Percentiles rank a stretch among this genome's conserved stretches.
Evolutionary conservation across 2,329 filamentous ascomycete species (phyloP).

Genomic region (Ophiostoma novo-ulmi): DNA sequence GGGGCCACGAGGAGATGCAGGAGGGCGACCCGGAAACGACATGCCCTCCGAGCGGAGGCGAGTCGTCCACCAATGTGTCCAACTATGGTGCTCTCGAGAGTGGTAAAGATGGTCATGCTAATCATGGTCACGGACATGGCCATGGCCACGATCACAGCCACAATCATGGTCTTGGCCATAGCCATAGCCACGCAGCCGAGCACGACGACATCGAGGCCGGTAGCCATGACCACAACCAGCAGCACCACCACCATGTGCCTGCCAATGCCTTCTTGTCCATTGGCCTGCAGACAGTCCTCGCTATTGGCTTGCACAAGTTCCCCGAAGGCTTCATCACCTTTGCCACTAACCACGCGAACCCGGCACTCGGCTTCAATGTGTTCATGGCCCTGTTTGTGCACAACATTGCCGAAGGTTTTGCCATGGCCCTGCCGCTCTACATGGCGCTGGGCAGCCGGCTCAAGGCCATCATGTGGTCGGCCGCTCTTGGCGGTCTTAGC

Average conservation of each 20-base stretch:
- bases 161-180: background rate
- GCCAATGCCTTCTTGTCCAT: slow-evolving; percentile 91
- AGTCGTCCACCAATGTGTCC: slow-evolving; percentile 8
- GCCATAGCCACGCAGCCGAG: background rate
- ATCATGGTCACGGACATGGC: slow-evolving; percentile 18
- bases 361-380: slow-evolving; percentile 78
- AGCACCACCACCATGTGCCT: slow-evolving; percentile 89
- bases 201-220: background rate
- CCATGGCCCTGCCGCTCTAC: slow-evolving; percentile 86
- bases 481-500: slow-evolving; percentile 75
- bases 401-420: slow-evolving; percentile 96
- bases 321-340: slow-evolving; percentile 87
- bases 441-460: slow-evolving; percentile 77
- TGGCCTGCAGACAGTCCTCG: slow-evolving; percentile 90
- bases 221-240: slow-evolving; percentile 1
- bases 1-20: slow-evolving; percentile 33
- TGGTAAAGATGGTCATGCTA: background rate
- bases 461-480: slow-evolving; percentile 79
- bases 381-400: slow-evolving; percentile 96
- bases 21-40: slow-evolving; percentile 24
- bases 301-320: slow-evolving; percentile 93
- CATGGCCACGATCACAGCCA: slow-evolving; percentile 1
- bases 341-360: slow-evolving; percentile 94
- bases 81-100: background rate
- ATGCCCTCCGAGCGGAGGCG: slow-evolving; percentile 9